Conservation (phyloP, 116 monocot species). For the Phalaenopsis hybrid region DNA sequence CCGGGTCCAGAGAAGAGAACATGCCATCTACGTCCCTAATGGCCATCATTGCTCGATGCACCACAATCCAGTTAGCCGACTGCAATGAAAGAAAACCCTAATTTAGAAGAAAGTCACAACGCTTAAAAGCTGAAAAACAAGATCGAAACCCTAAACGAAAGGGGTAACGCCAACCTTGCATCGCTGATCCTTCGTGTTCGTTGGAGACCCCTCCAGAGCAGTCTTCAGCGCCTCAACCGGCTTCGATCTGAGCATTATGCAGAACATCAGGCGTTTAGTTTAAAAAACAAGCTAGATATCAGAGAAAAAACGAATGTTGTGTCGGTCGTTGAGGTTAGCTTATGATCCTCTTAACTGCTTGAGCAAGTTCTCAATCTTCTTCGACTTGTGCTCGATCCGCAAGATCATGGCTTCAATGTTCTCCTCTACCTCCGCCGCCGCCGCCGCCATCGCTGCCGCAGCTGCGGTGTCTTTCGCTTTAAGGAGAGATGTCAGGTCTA, state of each 20-base stretch:
- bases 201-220: conserved; percentile 71
- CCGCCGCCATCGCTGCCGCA: conserved; percentile 19
- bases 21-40: conserved; percentile 85
- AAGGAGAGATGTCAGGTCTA: too few species aligned
- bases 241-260: conserved; percentile 44
- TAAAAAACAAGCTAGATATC: not conserved
- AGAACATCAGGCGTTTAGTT: not conserved
- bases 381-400: conserved; percentile 86
- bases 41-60: conserved; percentile 91
- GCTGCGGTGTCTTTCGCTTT: too few species aligned
- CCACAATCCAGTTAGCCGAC: conserved; percentile 94
- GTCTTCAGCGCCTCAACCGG: conserved; percentile 87
- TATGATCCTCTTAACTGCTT: conserved; percentile 55
- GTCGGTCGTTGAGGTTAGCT: not conserved
- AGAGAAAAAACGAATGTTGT: not conserved
- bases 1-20: conserved; percentile 70
- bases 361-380: conserved; percentile 81
- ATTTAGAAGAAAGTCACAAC: not conserved
- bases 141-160: conserved; percentile 6
- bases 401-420: conserved; percentile 80
- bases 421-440: conserved; percentile 34
- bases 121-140: not conserved
- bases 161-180: conserved; percentile 59
- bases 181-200: conserved; percentile 71
- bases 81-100: conserved; percentile 14